Conservation (phyloP, 2,329 filamentous ascomycete genomes). For the Ceratocystis destructans region DNA sequence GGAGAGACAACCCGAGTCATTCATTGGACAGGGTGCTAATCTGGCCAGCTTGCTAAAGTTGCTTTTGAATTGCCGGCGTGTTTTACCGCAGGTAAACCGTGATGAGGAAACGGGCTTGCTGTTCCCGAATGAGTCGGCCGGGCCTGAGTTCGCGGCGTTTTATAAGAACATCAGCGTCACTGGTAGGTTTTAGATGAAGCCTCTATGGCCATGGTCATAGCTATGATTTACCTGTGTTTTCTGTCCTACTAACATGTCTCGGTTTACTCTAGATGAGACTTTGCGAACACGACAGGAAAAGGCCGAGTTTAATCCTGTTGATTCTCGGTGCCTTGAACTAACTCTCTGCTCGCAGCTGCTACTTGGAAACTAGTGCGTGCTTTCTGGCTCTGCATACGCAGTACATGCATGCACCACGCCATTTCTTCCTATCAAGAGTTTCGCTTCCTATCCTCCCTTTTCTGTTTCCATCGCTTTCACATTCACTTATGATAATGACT, state of each 20-base stretch:
- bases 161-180: conserved; percentile 44
- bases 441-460: not conserved
- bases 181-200: conserved; percentile 32
- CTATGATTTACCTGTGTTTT: not conserved
- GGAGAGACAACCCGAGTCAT: conserved; percentile 41
- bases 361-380: conserved; percentile 22
- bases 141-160: conserved; percentile 35
- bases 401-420: not conserved
- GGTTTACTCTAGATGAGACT: conserved; percentile 22
- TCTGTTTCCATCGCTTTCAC: not conserved
- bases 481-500: not conserved
- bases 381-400: not conserved
- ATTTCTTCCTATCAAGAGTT: not conserved
- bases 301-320: conserved; percentile 37
- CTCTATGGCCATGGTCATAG: not conserved
- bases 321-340: conserved; percentile 39
- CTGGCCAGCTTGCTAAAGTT: conserved; percentile 47
- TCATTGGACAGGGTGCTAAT: conserved; percentile 45
- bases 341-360: conserved; percentile 37
- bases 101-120: conserved; percentile 35
- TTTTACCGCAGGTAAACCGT: conserved; percentile 40
- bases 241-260: conserved; percentile 2
- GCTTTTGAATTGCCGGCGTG: conserved; percentile 46
- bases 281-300: conserved; percentile 35
- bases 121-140: conserved; percentile 32